These are phyloP conservation scores for Talaromyces sp. DNA, from an alignment of 2,329 filamentous ascomycete species.

Conservation along the genomic window DNA sequence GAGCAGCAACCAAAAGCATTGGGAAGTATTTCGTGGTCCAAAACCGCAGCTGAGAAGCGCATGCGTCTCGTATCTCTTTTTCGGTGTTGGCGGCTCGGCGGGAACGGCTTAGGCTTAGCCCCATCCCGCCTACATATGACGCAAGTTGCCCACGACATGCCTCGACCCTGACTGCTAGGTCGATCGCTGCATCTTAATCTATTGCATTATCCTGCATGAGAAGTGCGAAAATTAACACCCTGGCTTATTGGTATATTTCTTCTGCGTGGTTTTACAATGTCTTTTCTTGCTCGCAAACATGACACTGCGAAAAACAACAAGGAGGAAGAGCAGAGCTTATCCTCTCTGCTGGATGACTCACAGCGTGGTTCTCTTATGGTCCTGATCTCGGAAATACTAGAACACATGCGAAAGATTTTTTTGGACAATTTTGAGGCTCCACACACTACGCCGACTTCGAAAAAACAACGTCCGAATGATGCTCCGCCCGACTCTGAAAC, in stretches of 20 bases:
- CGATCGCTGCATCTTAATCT: not conserved
- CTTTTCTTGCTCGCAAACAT: conserved; percentile 10
- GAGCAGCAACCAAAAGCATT: conserved; percentile 58
- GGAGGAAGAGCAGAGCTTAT: conserved; percentile 33
- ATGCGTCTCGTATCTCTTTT: not conserved
- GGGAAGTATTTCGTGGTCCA: conserved; percentile 76
- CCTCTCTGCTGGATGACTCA: conserved; percentile 34
- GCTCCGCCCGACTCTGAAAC: not conserved
- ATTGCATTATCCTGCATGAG: not conserved
- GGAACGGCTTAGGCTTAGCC: not conserved
- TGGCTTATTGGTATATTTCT: not conserved
- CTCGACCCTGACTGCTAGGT: not conserved
- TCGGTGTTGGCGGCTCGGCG: conserved; percentile 2
- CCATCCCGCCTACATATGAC: not conserved
- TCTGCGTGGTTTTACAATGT: not conserved
- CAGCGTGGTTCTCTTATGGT: conserved; percentile 39
- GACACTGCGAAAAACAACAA: conserved; percentile 4
- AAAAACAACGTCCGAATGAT: conserved; percentile 8
- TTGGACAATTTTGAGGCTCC: conserved; percentile 31
- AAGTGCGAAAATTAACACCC: not conserved
- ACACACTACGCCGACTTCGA: not conserved
- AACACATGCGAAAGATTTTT: conserved; percentile 36
- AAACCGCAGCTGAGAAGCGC: conserved; percentile 16
- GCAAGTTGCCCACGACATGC: not conserved
- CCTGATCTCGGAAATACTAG: conserved; percentile 33